Conservation (phyloP, 768 basidiomycete genomes). For the Phlegmacium glaucopus region DNA sequence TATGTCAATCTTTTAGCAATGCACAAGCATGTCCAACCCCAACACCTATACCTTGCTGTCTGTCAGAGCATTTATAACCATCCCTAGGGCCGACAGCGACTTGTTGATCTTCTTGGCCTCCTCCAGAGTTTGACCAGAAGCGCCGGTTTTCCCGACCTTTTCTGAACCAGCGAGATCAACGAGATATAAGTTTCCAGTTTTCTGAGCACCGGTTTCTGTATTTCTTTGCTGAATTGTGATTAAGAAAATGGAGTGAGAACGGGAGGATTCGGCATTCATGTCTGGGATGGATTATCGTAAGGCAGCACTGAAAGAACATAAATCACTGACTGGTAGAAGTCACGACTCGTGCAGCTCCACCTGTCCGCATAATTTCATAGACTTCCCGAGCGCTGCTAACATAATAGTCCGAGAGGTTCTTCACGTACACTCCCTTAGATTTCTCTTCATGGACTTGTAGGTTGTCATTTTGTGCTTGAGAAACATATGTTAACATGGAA, state of each 20-base stretch:
- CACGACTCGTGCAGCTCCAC: slow-evolving; percentile 86
- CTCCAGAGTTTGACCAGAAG: slow-evolving; percentile 97
- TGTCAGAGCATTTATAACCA: slow-evolving; percentile 99
- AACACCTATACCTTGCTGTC: slow-evolving; percentile 72
- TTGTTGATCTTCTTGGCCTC: slow-evolving; percentile 99
- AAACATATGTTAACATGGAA: slow-evolving; percentile 3
- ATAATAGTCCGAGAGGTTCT: slow-evolving; percentile 96
- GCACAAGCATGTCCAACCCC: neutral
- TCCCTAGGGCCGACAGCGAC: slow-evolving; percentile 92
- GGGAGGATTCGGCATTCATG: slow-evolving; percentile 99
- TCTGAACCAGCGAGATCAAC: slow-evolving; percentile 99
- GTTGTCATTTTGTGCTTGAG: slow-evolving; percentile 91
- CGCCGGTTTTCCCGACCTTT: slow-evolving; percentile 99
- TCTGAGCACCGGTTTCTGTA: slow-evolving; percentile 92
- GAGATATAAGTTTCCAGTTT: slow-evolving; percentile 95
- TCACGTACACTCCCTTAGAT: slow-evolving; percentile 95
- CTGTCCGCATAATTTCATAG: slow-evolving; percentile 98
- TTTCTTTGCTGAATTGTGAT: slow-evolving; percentile 97
- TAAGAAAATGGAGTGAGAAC: slow-evolving; percentile 98
- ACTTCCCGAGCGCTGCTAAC: slow-evolving; percentile 94
- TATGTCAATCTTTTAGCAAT: slow-evolving; percentile 26
- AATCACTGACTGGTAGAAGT: slow-evolving; percentile 85
- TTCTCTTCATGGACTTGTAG: slow-evolving; percentile 99
- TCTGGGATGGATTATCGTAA: slow-evolving; percentile 44
- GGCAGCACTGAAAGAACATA: neutral